Evolutionary conservation across 768 basidiomycete genomes (phyloP).

Genomic region (Collybiopsis confluens): DNA sequence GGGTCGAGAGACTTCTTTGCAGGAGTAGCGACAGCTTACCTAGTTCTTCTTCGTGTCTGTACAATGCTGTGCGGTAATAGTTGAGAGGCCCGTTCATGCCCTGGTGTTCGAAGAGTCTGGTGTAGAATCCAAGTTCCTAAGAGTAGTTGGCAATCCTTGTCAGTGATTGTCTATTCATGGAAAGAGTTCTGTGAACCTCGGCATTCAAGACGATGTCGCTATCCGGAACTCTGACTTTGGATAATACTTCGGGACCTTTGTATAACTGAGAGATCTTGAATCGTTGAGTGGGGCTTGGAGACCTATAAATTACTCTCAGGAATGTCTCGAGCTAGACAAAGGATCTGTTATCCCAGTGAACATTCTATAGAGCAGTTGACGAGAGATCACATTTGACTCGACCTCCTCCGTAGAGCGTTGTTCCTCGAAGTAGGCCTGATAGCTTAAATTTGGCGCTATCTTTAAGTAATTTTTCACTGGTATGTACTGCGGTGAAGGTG

Average conservation of each 20-base stretch:
- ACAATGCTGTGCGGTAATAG: constrained; percentile 63
- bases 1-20: constrained; percentile 6
- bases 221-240: neutral
- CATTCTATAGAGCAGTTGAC: neutral
- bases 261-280: neutral
- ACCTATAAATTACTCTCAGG: constrained; percentile 22
- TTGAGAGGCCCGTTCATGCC: constrained; percentile 70
- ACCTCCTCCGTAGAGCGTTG: constrained; percentile 49
- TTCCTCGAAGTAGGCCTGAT: constrained; percentile 65
- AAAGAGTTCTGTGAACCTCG: neutral
- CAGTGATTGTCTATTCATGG: no score
- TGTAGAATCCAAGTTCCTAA: constrained; percentile 57
- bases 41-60: constrained; percentile 64
- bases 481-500: constrained; percentile 46
- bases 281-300: neutral
- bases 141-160: neutral
- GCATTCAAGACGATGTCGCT: neutral
- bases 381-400: constrained; percentile 46
- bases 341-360: neutral
- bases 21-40: constrained; percentile 22
- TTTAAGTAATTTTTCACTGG: constrained; percentile 49
- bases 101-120: constrained; percentile 33
- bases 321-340: constrained; percentile 35
- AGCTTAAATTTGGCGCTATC: constrained; percentile 54
- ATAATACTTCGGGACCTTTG: neutral